A percentile compares a stretch with the other conserved stretches of the same genome.
Conservation (phyloP, 1,284 basidiomycete species). For the Sanghuangporus sanghuang region DNA sequence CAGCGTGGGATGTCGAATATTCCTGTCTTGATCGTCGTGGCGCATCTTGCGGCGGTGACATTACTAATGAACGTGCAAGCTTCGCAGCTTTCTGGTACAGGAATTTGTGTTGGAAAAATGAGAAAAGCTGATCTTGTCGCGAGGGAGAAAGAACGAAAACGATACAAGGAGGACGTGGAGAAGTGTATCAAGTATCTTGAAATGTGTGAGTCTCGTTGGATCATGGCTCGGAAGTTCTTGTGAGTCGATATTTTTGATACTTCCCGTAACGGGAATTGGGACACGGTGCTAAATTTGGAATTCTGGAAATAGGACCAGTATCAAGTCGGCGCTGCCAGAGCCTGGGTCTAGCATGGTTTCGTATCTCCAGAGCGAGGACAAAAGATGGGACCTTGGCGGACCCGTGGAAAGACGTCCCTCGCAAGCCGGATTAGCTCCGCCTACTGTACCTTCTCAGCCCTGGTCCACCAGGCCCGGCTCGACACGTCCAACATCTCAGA, state of each 20-base stretch:
- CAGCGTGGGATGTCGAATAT: constrained; percentile 11
- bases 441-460: constrained; percentile 5
- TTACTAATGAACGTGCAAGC: constrained; percentile 8
- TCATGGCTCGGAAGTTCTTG: constrained; percentile 17
- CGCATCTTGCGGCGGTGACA: constrained; percentile 10
- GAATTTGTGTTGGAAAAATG: background rate
- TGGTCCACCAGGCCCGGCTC: background rate
- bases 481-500: background rate
- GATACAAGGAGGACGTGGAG: constrained; percentile 3
- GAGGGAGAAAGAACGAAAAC: constrained; percentile 6
- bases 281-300: background rate
- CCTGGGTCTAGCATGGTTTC: background rate
- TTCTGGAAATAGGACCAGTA: constrained; percentile 2
- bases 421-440: background rate
- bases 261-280: background rate
- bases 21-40: constrained; percentile 13
- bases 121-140: background rate
- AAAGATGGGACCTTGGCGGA: background rate
- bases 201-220: constrained; percentile 10
- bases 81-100: background rate
- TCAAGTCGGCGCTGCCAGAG: constrained; percentile 1
- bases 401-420: background rate
- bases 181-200: constrained; percentile 15
- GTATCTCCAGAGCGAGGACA: background rate
- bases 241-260: constrained; percentile 3